A percentile compares a stretch with the other conserved stretches of the same genome.
These are phyloP conservation scores for Penicillium brasilianum DNA, from an alignment of 2,329 filamentous ascomycete species.

Conservation along the genomic window DNA sequence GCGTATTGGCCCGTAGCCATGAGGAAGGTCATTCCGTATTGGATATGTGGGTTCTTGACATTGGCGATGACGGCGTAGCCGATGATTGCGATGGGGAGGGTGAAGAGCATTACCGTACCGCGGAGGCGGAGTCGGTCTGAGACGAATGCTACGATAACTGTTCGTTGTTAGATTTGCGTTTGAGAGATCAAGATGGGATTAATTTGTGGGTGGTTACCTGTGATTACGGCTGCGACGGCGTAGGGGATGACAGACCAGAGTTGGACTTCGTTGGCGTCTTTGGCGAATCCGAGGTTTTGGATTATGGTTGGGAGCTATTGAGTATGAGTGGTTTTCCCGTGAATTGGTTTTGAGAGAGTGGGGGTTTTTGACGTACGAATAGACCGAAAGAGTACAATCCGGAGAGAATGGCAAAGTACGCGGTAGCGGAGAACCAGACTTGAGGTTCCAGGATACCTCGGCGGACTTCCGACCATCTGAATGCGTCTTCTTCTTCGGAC, in stretches of 20 bases:
- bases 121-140: constrained; percentile 66
- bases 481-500: constrained; percentile 50
- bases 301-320: constrained; percentile 67
- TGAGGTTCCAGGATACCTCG: constrained; percentile 66
- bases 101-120: constrained; percentile 66
- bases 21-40: constrained; percentile 70
- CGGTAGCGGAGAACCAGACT: constrained; percentile 66
- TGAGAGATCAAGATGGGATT: background rate
- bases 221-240: constrained; percentile 62
- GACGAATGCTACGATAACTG: constrained; percentile 54
- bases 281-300: constrained; percentile 59
- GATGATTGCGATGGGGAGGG: constrained; percentile 66
- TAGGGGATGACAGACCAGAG: constrained; percentile 69
- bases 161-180: background rate
- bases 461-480: constrained; percentile 66
- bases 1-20: constrained; percentile 70
- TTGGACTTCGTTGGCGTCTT: constrained; percentile 62
- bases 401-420: constrained; percentile 64
- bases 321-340: constrained; percentile 4
- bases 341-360: background rate
- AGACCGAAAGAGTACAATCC: constrained; percentile 68
- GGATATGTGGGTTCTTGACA: constrained; percentile 55
- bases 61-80: constrained; percentile 70
- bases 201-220: constrained; percentile 45
- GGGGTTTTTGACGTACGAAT: constrained; percentile 53